Evolutionary conservation across 225 moss, liverwort and hornwort genomes (phyloP).

Genomic region (Straminergon stramineum): DNA sequence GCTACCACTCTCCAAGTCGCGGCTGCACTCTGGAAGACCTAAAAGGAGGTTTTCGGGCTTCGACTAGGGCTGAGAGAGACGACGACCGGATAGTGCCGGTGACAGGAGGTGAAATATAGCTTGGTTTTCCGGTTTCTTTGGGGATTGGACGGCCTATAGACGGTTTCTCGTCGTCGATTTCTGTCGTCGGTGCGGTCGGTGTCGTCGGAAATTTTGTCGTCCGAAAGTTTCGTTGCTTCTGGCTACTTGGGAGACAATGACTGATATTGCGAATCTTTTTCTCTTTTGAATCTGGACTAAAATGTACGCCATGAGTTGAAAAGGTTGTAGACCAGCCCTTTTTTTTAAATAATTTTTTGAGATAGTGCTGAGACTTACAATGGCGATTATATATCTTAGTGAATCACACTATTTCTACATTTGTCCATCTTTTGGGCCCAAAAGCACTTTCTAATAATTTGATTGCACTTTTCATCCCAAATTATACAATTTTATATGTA

Average conservation of each 20-base stretch:
- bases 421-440: neutral
- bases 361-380: neutral
- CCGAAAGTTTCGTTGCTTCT: neutral
- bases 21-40: conserved; percentile 13
- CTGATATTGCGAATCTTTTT: neutral
- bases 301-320: neutral
- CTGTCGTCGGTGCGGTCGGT: neutral
- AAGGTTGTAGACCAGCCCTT: neutral
- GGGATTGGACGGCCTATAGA: neutral
- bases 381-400: neutral
- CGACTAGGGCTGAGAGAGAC: neutral
- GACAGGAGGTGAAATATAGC: fast-evolving
- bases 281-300: neutral
- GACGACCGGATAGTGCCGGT: neutral
- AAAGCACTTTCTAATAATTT: neutral
- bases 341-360: neutral
- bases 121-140: neutral
- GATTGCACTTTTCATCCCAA: neutral
- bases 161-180: neutral
- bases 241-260: neutral
- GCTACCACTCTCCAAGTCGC: neutral
- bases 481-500: neutral
- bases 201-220: neutral
- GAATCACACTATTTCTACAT: neutral
- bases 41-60: neutral